Percentiles rank a stretch among this genome's conserved stretches.
These are phyloP conservation scores for Amborella trichopoda DNA, from an alignment of 164 flowering plant genomes.

Conservation along the genomic window DNA sequence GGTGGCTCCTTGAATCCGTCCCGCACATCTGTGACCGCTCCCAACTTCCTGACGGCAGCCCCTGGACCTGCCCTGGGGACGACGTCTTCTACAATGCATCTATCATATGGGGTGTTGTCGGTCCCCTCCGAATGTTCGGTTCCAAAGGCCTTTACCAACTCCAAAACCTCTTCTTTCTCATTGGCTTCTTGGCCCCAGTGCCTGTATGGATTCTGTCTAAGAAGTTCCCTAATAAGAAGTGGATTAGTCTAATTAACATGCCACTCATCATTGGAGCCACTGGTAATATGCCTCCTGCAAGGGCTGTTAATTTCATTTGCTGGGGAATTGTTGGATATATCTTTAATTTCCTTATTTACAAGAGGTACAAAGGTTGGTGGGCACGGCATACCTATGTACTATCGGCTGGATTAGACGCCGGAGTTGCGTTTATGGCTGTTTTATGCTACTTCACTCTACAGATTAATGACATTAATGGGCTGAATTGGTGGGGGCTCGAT, in stretches of 20 bases:
- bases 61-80: constrained; percentile 51
- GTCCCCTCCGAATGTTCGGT: constrained; percentile 36
- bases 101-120: constrained; percentile 41
- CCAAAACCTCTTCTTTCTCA: constrained; percentile 28
- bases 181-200: constrained; percentile 39
- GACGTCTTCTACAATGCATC: constrained; percentile 33
- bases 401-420: constrained; percentile 69
- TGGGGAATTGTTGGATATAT: constrained; percentile 44
- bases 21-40: constrained; percentile 31
- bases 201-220: constrained; percentile 31
- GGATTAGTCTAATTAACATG: constrained; percentile 47
- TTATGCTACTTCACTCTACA: constrained; percentile 34
- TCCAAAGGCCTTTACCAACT: constrained; percentile 19
- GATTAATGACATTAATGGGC: constrained; percentile 19
- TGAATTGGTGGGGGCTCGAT: constrained; percentile 48
- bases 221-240: constrained; percentile 34
- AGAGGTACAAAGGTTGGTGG: constrained; percentile 62
- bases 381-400: constrained; percentile 53
- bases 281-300: constrained; percentile 32
- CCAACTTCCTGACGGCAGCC: constrained; percentile 30
- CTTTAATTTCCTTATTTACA: constrained; percentile 42
- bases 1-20: constrained; percentile 41
- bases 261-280: constrained; percentile 43
- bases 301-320: constrained; percentile 31
- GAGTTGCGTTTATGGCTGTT: constrained; percentile 49